Evolutionary conservation across 768 basidiomycete genomes (phyloP).

Genomic region (Trametes punicea): DNA sequence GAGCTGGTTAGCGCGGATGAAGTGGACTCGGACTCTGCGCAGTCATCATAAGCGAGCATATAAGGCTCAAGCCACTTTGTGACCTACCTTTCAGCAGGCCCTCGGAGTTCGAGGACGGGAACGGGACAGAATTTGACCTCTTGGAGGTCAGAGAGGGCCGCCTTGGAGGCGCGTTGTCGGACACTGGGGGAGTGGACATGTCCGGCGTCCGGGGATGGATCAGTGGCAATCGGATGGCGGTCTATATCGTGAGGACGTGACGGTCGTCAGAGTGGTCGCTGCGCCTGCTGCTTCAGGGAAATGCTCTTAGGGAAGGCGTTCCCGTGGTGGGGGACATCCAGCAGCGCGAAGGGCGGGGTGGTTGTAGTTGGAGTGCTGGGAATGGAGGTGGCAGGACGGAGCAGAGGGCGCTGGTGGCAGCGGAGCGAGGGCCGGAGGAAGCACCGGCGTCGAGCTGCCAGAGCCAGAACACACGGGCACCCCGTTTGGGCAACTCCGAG

Average conservation of each 20-base stretch:
- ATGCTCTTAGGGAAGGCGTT: neutral
- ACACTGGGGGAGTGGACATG: neutral
- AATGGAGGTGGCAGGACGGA: neutral
- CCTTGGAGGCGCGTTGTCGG: neutral
- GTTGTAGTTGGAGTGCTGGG: neutral
- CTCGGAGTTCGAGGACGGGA: conserved; percentile 12
- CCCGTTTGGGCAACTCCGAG: too few species aligned
- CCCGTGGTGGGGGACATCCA: neutral
- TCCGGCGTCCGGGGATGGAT: too few species aligned
- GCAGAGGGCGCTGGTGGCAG: too few species aligned
- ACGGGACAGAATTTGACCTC: conserved; percentile 19
- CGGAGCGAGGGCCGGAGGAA: neutral
- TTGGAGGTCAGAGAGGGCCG: neutral
- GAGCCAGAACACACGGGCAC: too few species aligned
- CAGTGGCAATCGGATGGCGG: too few species aligned
- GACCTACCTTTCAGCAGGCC: conserved; percentile 4
- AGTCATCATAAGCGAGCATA: neutral
- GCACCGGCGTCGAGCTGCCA: too few species aligned
- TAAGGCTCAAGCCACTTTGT: too few species aligned
- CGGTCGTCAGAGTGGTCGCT: neutral
- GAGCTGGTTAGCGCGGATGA: conserved; percentile 37
- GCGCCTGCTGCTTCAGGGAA: neutral
- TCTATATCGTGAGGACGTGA: neutral
- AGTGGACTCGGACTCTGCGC: conserved; percentile 25
- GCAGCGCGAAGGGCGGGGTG: neutral